Evolutionary conservation across 23 red algal genomes (phyloP).

Genomic region (Agarophyton chilense): DNA sequence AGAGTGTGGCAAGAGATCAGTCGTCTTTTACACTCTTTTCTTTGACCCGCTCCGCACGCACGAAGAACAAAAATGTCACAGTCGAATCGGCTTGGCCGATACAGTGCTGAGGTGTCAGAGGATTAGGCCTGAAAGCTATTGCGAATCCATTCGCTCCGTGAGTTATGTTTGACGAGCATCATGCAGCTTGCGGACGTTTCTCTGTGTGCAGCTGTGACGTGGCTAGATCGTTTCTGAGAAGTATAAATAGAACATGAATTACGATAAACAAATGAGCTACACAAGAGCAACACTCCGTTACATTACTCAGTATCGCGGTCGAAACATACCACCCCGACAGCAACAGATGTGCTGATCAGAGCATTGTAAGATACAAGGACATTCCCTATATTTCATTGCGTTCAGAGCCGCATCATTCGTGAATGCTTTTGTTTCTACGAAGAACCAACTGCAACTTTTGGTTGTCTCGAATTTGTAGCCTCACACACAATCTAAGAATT

Average conservation of each 20-base stretch:
- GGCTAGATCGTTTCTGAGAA: not conserved
- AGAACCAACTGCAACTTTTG: not conserved
- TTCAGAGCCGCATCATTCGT: not conserved
- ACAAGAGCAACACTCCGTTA: too few species aligned
- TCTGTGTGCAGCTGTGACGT: not conserved
- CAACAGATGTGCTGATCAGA: not conserved
- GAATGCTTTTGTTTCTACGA: not conserved
- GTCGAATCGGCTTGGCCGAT: not conserved
- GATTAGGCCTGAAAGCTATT: too few species aligned
- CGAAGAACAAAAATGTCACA: not conserved
- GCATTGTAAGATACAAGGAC: conserved; percentile 8
- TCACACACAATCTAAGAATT: too few species aligned
- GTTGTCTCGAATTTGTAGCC: too few species aligned
- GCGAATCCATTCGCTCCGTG: not conserved
- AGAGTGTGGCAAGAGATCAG: not conserved
- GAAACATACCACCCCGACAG: not conserved
- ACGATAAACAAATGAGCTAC: not conserved
- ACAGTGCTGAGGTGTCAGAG: too few species aligned
- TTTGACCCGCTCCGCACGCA: not conserved
- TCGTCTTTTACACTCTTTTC: not conserved
- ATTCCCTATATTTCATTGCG: not conserved
- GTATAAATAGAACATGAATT: not conserved
- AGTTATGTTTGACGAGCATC: too few species aligned
- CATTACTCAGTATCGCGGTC: not conserved
- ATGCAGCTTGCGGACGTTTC: not conserved